These are phyloP conservation scores for Volutella citrinella DNA, from an alignment of 2,329 filamentous ascomycete species.

Conservation along the genomic window DNA sequence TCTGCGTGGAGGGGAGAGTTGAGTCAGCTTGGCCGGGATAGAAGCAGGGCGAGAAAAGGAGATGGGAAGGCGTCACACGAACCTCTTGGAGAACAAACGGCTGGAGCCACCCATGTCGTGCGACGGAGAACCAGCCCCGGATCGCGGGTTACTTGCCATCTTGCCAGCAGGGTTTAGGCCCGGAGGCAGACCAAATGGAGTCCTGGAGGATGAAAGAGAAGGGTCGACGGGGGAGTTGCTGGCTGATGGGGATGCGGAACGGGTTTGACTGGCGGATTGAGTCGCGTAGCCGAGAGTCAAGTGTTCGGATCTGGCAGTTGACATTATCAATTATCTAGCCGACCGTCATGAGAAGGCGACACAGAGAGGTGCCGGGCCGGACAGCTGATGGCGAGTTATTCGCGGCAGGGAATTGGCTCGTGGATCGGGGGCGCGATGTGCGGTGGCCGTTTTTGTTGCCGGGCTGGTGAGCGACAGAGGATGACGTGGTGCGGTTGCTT, in stretches of 20 bases:
- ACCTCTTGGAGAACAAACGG: constrained; percentile 91
- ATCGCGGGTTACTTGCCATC: constrained; percentile 62
- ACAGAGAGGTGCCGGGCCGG: constrained; percentile 23
- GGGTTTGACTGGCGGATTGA: constrained; percentile 64
- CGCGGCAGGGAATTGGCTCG: constrained; percentile 11
- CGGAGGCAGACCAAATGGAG: constrained; percentile 68
- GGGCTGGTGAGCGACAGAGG: constrained; percentile 6
- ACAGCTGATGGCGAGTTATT: constrained; percentile 26
- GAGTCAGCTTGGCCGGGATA: no score
- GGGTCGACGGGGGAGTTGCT: constrained; percentile 79
- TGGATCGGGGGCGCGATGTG: constrained; percentile 8
- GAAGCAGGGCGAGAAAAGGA: no score
- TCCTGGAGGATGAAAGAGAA: constrained; percentile 61
- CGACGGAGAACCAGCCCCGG: constrained; percentile 93
- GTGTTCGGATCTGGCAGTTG: constrained; percentile 81
- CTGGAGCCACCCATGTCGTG: constrained; percentile 74
- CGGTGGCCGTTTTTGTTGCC: constrained; percentile 3
- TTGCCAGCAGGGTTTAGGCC: constrained; percentile 57
- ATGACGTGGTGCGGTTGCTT: constrained; percentile 18
- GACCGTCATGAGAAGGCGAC: constrained; percentile 43
- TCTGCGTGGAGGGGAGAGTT: constrained; percentile 45
- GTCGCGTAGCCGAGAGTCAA: constrained; percentile 80
- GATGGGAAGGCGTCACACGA: no score
- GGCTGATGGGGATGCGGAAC: constrained; percentile 76
- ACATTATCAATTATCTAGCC: constrained; percentile 85